Percentiles rank a stretch among this genome's conserved stretches.
phyloP scores from a whole-genome alignment of 495 filamentous ascomycete genomes.

The Aspergillus nidulans region DNA sequence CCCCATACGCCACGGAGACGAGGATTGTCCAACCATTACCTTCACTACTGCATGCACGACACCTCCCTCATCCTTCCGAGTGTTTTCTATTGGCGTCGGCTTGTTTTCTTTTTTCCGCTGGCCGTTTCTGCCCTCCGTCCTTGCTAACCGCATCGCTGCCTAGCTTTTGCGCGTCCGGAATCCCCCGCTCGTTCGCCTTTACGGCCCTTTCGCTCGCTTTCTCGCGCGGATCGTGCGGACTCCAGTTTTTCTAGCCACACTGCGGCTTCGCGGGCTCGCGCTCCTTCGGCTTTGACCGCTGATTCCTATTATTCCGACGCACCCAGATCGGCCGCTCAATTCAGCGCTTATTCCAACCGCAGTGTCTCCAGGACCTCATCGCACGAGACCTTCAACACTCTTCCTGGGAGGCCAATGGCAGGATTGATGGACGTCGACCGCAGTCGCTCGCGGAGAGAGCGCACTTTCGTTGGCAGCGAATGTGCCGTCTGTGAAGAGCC shows the following conservation, averaged over 20 bases:
- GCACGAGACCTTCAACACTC: slow-evolving; percentile 43
- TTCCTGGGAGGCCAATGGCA: slow-evolving; percentile 57
- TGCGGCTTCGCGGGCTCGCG: slow-evolving; percentile 23
- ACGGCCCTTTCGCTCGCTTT: slow-evolving; percentile 26
- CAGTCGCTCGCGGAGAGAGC: slow-evolving; percentile 75
- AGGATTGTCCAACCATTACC: slow-evolving; percentile 3
- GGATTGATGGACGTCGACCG: slow-evolving; percentile 75
- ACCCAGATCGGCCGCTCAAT: slow-evolving; percentile 16
- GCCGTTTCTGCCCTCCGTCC: slow-evolving; percentile 7
- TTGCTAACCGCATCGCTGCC: slow-evolving; percentile 13
- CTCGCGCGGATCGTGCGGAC: slow-evolving; percentile 31
- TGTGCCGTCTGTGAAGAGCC: slow-evolving; percentile 98
- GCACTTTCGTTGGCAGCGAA: slow-evolving; percentile 91
- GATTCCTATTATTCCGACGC: slow-evolving; percentile 18
- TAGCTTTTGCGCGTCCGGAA: slow-evolving; percentile 33
- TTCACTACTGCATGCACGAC: slow-evolving; percentile 14
- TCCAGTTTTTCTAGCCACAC: slow-evolving; percentile 29
- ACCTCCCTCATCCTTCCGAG: slow-evolving; percentile 5
- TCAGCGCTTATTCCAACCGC: slow-evolving; percentile 24
- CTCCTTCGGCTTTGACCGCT: slow-evolving; percentile 24
- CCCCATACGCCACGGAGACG: slow-evolving; percentile 11
- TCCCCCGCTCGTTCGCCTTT: slow-evolving; percentile 34
- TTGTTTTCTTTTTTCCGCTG: slow-evolving; percentile 1
- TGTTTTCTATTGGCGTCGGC: slow-evolving; percentile 14
- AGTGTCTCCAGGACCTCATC: slow-evolving; percentile 29